Evolutionary conservation across 2,329 filamentous ascomycete genomes (phyloP).

Genomic region (Corinectria fuckeliana): DNA sequence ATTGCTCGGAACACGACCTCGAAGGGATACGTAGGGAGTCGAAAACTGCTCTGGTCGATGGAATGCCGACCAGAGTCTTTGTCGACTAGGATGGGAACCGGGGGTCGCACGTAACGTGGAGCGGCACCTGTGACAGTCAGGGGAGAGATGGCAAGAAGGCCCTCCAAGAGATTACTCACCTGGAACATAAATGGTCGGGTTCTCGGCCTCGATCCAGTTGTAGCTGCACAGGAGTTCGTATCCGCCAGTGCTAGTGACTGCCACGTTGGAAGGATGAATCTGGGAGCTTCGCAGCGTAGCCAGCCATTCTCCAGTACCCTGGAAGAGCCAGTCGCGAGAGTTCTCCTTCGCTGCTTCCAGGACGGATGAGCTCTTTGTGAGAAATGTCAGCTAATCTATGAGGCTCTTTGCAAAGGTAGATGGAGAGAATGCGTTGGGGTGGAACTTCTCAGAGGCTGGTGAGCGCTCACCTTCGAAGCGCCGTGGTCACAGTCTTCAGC

Average conservation of each 20-base stretch:
- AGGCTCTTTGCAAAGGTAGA: background rate
- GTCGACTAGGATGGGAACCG: constrained; percentile 5
- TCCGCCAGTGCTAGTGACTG: constrained; percentile 1
- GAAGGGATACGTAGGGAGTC: constrained; percentile 33
- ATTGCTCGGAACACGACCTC: constrained; percentile 40
- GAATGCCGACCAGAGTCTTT: constrained; percentile 5
- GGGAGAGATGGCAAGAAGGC: background rate
- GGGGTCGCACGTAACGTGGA: background rate
- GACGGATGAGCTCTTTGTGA: background rate
- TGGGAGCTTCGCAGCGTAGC: background rate
- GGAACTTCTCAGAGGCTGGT: no score
- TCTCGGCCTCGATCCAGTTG: constrained; percentile 11
- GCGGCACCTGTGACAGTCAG: constrained; percentile 13
- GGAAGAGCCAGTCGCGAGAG: background rate
- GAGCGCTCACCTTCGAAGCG: background rate
- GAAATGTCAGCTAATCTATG: background rate
- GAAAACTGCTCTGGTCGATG: constrained; percentile 23
- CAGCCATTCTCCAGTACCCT: background rate
- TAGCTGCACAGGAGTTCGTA: constrained; percentile 24
- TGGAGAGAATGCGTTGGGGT: no score
- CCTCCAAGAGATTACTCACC: background rate
- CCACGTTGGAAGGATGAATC: background rate
- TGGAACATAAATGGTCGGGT: constrained; percentile 17
- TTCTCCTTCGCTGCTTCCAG: background rate
- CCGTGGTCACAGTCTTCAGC: background rate